Percentiles rank a stretch among this genome's conserved stretches.
These are phyloP conservation scores for Botrytis fabae DNA, from an alignment of 2,329 filamentous ascomycete species.

Conservation along the genomic window DNA sequence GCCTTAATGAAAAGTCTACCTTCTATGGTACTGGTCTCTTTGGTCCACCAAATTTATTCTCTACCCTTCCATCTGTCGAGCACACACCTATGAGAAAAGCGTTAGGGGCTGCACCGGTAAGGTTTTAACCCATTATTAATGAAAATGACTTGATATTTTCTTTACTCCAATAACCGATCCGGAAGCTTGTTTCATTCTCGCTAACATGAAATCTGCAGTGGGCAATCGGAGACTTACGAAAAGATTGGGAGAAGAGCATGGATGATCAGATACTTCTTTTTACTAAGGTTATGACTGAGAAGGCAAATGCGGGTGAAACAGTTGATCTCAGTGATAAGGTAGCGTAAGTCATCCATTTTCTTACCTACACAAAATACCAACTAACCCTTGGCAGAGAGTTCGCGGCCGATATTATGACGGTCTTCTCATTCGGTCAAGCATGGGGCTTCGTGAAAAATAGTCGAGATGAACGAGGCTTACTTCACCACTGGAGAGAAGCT, in stretches of 20 bases:
- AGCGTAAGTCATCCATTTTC: neutral
- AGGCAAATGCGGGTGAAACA: neutral
- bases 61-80: neutral
- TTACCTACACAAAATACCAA: neutral
- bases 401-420: constrained; percentile 45
- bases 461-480: constrained; percentile 43
- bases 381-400: constrained; percentile 11
- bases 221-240: neutral
- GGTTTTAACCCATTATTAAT: neutral
- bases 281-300: neutral
- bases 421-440: constrained; percentile 43
- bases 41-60: constrained; percentile 41
- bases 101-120: constrained; percentile 1
- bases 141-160: too few species aligned
- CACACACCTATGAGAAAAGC: constrained; percentile 16
- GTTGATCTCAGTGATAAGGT: constrained; percentile 9
- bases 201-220: neutral
- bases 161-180: neutral
- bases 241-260: constrained; percentile 1
- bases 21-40: constrained; percentile 43
- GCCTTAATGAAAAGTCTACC: constrained; percentile 42
- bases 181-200: neutral
- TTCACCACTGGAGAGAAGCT: constrained; percentile 25
- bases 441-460: constrained; percentile 45
- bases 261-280: constrained; percentile 10